Evolutionary conservation across 176 grass and related monocot species (phyloP).

Genomic region (Triticum dicoccoides): DNA sequence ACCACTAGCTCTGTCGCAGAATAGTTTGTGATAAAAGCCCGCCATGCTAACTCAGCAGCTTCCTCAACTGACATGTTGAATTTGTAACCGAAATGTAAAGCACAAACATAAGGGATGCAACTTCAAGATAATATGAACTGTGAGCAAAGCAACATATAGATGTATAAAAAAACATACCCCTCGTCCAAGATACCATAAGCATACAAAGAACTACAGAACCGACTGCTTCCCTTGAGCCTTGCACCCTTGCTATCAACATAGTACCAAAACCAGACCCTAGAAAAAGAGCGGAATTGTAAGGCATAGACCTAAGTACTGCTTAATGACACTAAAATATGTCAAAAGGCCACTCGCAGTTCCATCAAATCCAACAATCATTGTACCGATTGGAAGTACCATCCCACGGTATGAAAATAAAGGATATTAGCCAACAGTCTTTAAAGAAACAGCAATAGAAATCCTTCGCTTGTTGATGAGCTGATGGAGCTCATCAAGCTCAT

Average conservation of each 20-base stretch:
- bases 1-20: conserved; percentile 87
- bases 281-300: conserved; percentile 11
- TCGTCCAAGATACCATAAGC: conserved; percentile 87
- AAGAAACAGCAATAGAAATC: no score
- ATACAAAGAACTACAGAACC: conserved; percentile 88
- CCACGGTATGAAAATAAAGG: conserved; percentile 74
- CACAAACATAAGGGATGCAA: conserved; percentile 4
- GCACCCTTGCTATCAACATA: conserved; percentile 98
- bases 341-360: no score
- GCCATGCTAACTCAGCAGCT: conserved; percentile 70
- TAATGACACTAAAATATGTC: not conserved
- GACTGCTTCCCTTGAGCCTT: conserved; percentile 65
- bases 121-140: not conserved
- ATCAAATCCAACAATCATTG: conserved; percentile 79
- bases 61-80: conserved; percentile 33
- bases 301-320: not conserved
- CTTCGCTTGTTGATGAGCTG: no score
- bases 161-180: conserved; percentile 41
- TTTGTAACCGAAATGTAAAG: not conserved
- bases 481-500: no score
- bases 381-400: conserved; percentile 87
- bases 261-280: conserved; percentile 83
- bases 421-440: conserved; percentile 63
- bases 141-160: not conserved
- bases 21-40: conserved; percentile 79